phyloP scores from a whole-genome alignment of 2,329 filamentous ascomycete genomes.

The Arthroderma sp. region DNA sequence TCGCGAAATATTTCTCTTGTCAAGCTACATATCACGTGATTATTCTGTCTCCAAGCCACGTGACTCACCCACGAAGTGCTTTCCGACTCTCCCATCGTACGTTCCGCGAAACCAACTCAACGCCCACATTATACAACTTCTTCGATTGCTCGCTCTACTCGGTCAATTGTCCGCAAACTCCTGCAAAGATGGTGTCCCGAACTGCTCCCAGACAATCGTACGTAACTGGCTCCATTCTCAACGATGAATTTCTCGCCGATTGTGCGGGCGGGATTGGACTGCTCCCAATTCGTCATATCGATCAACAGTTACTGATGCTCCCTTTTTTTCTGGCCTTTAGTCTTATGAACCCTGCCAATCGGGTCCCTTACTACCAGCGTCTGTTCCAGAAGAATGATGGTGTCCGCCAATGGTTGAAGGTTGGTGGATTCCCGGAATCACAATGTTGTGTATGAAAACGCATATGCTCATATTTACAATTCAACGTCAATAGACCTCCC shows the following conservation, averaged over 20 bases:
- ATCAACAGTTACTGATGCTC: neutral
- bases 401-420: constrained; percentile 55
- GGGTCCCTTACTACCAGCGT: constrained; percentile 54
- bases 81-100: constrained; percentile 3
- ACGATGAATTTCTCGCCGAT: too few species aligned
- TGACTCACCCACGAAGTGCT: neutral
- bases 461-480: neutral
- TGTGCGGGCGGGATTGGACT: too few species aligned
- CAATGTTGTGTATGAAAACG: neutral
- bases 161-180: constrained; percentile 8
- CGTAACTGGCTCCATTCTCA: too few species aligned
- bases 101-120: constrained; percentile 8
- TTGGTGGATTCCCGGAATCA: constrained; percentile 24
- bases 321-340: constrained; percentile 17
- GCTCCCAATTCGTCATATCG: too few species aligned
- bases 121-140: constrained; percentile 20
- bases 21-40: constrained; percentile 2
- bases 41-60: neutral
- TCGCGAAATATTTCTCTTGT: neutral
- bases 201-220: constrained; percentile 23
- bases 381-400: constrained; percentile 55
- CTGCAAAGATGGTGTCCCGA: constrained; percentile 29
- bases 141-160: constrained; percentile 14
- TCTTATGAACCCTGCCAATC: constrained; percentile 52
- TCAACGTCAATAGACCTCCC: constrained; percentile 32